Evolutionary conservation across 2,329 filamentous ascomycete species (phyloP).

Genomic region (Verticillium isaacii): DNA sequence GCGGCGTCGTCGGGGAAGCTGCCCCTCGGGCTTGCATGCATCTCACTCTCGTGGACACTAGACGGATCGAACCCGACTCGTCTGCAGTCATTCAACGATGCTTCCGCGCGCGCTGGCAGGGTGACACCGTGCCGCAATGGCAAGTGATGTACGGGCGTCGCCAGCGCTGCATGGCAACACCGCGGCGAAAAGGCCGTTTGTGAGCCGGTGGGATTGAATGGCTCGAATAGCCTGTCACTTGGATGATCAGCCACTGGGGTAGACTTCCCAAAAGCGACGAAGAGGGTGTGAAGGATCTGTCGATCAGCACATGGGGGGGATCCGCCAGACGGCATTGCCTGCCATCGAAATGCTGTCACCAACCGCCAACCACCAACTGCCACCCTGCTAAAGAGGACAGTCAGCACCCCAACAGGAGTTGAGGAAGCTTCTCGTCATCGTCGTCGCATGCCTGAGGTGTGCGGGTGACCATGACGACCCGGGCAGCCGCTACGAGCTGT

Average conservation of each 20-base stretch:
- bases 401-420: too few species aligned
- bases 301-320: constrained; percentile 11
- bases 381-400: not conserved
- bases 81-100: too few species aligned
- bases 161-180: not conserved
- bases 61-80: too few species aligned
- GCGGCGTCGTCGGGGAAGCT: too few species aligned
- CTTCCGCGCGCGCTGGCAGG: not conserved
- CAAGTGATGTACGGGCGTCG: not conserved
- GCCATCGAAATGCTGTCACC: not conserved
- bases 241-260: constrained; percentile 3
- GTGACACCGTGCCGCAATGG: not conserved
- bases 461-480: not conserved
- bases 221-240: not conserved
- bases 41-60: too few species aligned
- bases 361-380: not conserved
- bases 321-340: not conserved
- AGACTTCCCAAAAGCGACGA: constrained; percentile 1
- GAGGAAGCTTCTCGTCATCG: not conserved
- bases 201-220: not conserved
- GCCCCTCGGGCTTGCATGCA: too few species aligned
- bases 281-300: constrained; percentile 10
- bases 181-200: not conserved
- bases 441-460: not conserved
- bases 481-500: not conserved